These are phyloP conservation scores for Chalciporus sphaerocephalus DNA, from an alignment of 768 basidiomycete genomes.

Conservation along the genomic window DNA sequence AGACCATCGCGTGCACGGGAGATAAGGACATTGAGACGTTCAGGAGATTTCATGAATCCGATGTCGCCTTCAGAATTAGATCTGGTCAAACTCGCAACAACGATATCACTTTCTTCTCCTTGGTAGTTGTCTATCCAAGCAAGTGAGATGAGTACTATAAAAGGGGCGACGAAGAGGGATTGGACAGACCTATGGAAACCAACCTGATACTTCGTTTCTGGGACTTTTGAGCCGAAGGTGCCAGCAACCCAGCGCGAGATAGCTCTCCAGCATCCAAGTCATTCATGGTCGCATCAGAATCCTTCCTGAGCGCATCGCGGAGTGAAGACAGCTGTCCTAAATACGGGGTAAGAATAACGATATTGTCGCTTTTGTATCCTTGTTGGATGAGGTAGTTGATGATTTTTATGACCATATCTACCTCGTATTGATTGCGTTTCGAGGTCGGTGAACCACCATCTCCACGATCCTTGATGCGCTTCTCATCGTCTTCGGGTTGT, in stretches of 20 bases:
- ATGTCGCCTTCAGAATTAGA: slow-evolving; percentile 55
- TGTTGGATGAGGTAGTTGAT: slow-evolving; percentile 63
- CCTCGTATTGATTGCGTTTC: slow-evolving; percentile 60
- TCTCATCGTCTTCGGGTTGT: slow-evolving; percentile 48
- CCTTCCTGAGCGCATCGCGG: slow-evolving; percentile 38
- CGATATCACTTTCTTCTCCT: slow-evolving; percentile 70
- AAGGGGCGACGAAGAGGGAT: not conserved
- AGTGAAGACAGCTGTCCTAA: slow-evolving; percentile 59
- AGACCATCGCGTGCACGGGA: slow-evolving; percentile 64
- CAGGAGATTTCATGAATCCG: slow-evolving; percentile 68
- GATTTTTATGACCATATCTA: slow-evolving; percentile 60
- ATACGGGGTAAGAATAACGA: slow-evolving; percentile 69
- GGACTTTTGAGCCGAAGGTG: slow-evolving; percentile 35
- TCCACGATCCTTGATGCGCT: slow-evolving; percentile 38
- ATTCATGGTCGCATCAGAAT: slow-evolving; percentile 56
- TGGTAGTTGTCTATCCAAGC: slow-evolving; percentile 61
- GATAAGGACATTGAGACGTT: slow-evolving; percentile 66
- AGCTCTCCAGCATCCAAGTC: slow-evolving; percentile 61
- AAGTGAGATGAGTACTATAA: not conserved
- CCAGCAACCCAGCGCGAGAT: slow-evolving; percentile 50
- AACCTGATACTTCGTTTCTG: slow-evolving; percentile 48
- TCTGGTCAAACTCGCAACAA: slow-evolving; percentile 56
- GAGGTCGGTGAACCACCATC: slow-evolving; percentile 49
- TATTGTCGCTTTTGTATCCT: slow-evolving; percentile 55
- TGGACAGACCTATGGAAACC: slow-evolving; percentile 56